A percentile compares a stretch with the other conserved stretches of the same genome.
Conservation (phyloP, 2,329 filamentous ascomycete species). For the Neopestalotiopsis sp. region DNA sequence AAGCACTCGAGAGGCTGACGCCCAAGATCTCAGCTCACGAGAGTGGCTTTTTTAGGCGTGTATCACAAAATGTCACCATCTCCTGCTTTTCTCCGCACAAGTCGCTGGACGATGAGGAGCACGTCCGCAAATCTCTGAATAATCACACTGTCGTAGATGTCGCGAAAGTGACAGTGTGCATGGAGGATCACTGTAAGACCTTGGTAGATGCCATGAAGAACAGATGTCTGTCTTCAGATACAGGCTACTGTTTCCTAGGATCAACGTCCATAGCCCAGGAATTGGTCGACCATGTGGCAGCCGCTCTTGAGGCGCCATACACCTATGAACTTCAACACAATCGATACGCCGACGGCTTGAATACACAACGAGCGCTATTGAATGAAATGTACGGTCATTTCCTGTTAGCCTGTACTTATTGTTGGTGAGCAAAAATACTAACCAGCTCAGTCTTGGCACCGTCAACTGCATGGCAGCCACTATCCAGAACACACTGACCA, state of each 20-base stretch:
- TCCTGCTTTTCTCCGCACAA: not conserved
- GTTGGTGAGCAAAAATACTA: not conserved
- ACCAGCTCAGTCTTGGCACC: slow-evolving; percentile 20
- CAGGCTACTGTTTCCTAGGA: not conserved
- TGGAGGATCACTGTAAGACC: not conserved
- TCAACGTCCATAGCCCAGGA: not conserved
- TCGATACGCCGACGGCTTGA: too few relatives aligned
- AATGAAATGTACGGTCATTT: not conserved
- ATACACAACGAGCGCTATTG: too few relatives aligned
- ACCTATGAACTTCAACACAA: not conserved
- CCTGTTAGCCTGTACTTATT: not conserved
- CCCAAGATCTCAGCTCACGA: not conserved
- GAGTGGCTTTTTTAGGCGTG: not conserved
- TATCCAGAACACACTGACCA: slow-evolving; percentile 17
- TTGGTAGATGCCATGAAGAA: not conserved
- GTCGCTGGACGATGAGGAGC: not conserved
- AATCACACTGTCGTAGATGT: not conserved
- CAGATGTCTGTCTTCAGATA: not conserved
- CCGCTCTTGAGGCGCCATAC: not conserved
- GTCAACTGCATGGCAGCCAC: slow-evolving; percentile 20
- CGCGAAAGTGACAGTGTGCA: not conserved
- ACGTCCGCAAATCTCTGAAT: not conserved
- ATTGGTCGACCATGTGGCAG: not conserved
- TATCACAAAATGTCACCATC: not conserved
- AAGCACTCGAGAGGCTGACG: not conserved